Base-by-base conservation (phyloP, 1,284 basidiomycete species). In the Marasmius sp. region DNA sequence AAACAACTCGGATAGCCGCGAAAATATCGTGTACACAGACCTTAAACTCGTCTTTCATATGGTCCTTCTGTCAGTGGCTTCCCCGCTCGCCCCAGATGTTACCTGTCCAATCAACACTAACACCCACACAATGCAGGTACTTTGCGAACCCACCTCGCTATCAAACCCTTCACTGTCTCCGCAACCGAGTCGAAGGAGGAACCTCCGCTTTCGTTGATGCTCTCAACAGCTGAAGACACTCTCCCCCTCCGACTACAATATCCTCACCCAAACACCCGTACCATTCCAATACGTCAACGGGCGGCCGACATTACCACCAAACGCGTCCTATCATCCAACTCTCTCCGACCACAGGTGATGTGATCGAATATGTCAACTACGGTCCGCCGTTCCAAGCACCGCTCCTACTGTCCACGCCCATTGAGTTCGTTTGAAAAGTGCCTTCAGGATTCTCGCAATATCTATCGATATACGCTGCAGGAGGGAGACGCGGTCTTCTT, bases 11-110 rank as follows among this genome's bases (percentile, higher is more conserved):
- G 81, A 92, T 61, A 92, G 91, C 27, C 27, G 27, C 67, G 86
- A 84, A 67, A 99, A 99, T 75, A 94, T 99, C 64, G 97, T 97
- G 1, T 98, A 98, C 73, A 99, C 97, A 6, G 91, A 95, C 72
- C 80, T 97, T 18, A 86, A 94, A 68, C 81, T 99, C 2, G 95
- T 92, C 0, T 73, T 97, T 20, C 97, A 98, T 72, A 95, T 95
- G 91, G 96, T 98, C 76, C 77, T 97, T 0, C 75, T 92, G 93
- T 96, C 68, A 66, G 92, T 27, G 27, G 27, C 27, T 27, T 5
- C 81, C 36, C 37, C 55, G 22, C 45, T 27, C 33, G 54, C 43
- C 27, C 2, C 5, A 27, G 27, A 27, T 27, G 27, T 2, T 27
- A 27, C 5, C 27, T 27, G 27, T 22, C 33, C n/a, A 45, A 49